phyloP scores from a whole-genome alignment of 2,329 filamentous ascomycete species.

The Clarireedia hainanense region DNA sequence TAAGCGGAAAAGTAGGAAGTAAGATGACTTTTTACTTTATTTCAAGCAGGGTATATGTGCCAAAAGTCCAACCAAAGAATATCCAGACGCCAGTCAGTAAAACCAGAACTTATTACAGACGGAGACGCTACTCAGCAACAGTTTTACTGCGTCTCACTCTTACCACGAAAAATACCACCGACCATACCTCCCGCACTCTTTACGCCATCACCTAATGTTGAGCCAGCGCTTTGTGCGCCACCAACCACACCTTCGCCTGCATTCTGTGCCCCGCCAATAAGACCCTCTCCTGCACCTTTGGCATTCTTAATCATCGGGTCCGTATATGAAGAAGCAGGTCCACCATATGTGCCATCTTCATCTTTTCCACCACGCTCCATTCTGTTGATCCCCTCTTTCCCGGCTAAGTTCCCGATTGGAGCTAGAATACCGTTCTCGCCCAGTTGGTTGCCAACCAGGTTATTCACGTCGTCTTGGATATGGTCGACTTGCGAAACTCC shows the following conservation, averaged over 20 bases:
- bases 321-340: conserved; percentile 2
- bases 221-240: conserved; percentile 10
- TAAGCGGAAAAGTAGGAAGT: too few species aligned
- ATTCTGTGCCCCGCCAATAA: conserved; percentile 8
- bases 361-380: conserved; percentile 57
- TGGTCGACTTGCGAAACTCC: conserved; percentile 40
- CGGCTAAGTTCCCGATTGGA: conserved; percentile 53
- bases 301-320: conserved; percentile 8
- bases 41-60: too few species aligned
- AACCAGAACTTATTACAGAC: background rate
- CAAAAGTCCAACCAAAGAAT: too few species aligned
- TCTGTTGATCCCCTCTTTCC: conserved; percentile 59
- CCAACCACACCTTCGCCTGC: conserved; percentile 6
- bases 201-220: conserved; percentile 10
- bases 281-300: conserved; percentile 4
- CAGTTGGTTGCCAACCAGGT: conserved; percentile 43
- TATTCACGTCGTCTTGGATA: conserved; percentile 5
- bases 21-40: too few species aligned
- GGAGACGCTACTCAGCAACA: background rate
- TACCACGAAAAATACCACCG: conserved; percentile 12
- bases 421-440: conserved; percentile 61
- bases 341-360: conserved; percentile 43
- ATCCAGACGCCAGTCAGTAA: too few species aligned
- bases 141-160: background rate
- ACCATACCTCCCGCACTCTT: conserved; percentile 12